Evolutionary conservation across 164 flowering plant genomes (phyloP).

Genomic region (Santalum album): DNA sequence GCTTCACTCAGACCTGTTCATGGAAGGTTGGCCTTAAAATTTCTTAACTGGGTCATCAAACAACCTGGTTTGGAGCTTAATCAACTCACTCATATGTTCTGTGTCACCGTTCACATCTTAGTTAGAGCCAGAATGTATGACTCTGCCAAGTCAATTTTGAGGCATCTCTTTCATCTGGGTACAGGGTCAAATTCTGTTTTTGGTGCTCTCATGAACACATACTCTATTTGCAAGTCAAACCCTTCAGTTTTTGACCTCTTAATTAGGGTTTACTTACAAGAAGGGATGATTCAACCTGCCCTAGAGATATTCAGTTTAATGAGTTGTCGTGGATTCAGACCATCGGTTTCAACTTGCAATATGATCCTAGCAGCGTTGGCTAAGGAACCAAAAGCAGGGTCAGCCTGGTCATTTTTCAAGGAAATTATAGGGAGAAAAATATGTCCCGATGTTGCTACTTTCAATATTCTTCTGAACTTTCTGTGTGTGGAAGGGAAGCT

Average conservation of each 20-base stretch:
- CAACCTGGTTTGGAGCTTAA: conserved; percentile 56
- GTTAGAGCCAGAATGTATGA: conserved; percentile 66
- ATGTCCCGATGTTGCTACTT: conserved; percentile 62
- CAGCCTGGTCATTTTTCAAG: conserved; percentile 55
- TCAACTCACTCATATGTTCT: conserved; percentile 39
- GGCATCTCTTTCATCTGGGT: conserved; percentile 31
- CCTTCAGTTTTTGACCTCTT: conserved; percentile 77
- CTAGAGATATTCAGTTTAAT: conserved; percentile 42
- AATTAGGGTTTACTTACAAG: conserved; percentile 49
- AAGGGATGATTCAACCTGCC: conserved; percentile 43
- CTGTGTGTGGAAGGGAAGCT: conserved; percentile 64
- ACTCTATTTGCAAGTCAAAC: conserved; percentile 61
- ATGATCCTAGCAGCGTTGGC: conserved; percentile 42
- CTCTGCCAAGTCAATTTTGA: conserved; percentile 43
- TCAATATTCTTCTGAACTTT: conserved; percentile 51
- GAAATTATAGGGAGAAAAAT: conserved; percentile 50
- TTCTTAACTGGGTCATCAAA: conserved; percentile 56
- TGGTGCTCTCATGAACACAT: conserved; percentile 59
- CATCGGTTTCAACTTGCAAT: conserved; percentile 64
- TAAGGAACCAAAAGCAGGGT: conserved; percentile 20
- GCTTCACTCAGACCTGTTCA: conserved; percentile 56
- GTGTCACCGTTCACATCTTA: conserved; percentile 59
- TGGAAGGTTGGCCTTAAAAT: conserved; percentile 70
- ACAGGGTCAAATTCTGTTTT: conserved; percentile 35
- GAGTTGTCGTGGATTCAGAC: conserved; percentile 51